Percentiles rank a stretch among this genome's conserved stretches.
Conservation (phyloP, 768 basidiomycete species). For the Suillus variegatus region DNA sequence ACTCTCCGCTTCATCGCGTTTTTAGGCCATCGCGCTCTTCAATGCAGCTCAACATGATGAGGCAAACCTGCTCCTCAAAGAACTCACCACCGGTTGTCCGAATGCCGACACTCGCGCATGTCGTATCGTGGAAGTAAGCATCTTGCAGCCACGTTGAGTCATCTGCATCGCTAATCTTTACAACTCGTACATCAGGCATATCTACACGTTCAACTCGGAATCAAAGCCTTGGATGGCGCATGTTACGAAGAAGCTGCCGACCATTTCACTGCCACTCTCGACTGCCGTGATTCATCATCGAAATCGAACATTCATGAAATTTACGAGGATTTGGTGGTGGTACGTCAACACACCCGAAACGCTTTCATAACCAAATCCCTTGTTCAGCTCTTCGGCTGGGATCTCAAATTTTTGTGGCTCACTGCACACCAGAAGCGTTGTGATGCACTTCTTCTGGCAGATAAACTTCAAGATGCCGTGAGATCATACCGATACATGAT, state of each 20-base stretch:
- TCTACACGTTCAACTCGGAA: background rate
- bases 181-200: background rate
- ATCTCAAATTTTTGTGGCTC: background rate
- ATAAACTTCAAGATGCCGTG: background rate
- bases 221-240: background rate
- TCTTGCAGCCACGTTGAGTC: background rate
- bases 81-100: background rate
- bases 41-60: background rate
- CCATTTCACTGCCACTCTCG: background rate
- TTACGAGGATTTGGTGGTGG: background rate
- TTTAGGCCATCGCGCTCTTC: background rate
- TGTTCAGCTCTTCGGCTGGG: background rate
- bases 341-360: background rate
- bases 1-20: background rate
- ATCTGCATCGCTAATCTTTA: background rate
- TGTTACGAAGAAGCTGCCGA: background rate
- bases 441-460: background rate
- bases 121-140: background rate
- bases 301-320: background rate
- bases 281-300: background rate
- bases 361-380: background rate
- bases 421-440: background rate
- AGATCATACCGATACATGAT: background rate
- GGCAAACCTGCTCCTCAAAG: background rate
- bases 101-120: background rate